Conservation (phyloP, 257 asterid species). For the Leonotis leonurus region DNA sequence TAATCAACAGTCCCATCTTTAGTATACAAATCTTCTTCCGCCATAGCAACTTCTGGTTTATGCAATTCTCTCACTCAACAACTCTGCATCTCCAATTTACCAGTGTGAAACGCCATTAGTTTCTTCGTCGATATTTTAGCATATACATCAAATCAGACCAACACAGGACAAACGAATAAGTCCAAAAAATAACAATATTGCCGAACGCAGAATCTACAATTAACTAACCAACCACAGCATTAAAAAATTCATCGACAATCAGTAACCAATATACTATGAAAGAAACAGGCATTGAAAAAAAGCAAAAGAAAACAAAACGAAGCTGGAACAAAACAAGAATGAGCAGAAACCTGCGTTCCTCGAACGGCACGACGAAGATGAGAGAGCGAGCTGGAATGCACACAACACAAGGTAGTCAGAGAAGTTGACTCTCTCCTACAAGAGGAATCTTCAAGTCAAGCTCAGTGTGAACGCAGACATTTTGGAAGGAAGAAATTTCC, state of each 20-base stretch:
- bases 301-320: background rate
- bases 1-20: conserved; percentile 72
- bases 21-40: conserved; percentile 47
- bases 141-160: background rate
- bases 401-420: background rate
- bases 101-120: background rate
- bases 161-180: background rate
- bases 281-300: background rate
- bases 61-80: conserved; percentile 4
- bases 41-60: conserved; percentile 19
- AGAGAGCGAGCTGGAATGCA: background rate
- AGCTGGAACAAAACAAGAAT: background rate
- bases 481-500: background rate
- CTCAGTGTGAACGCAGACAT: conserved; percentile 10
- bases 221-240: background rate
- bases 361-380: background rate
- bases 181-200: background rate
- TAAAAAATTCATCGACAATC: background rate
- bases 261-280: background rate
- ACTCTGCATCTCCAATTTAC: conserved; percentile 7
- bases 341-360: background rate
- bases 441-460: background rate
- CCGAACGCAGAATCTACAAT: conserved; percentile 17
- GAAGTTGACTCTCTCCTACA: conserved; percentile 16
- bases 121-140: background rate